These are phyloP conservation scores for Kuraishia molischiana DNA, from an alignment of 805 yeast genomes.

Conservation along the genomic window DNA sequence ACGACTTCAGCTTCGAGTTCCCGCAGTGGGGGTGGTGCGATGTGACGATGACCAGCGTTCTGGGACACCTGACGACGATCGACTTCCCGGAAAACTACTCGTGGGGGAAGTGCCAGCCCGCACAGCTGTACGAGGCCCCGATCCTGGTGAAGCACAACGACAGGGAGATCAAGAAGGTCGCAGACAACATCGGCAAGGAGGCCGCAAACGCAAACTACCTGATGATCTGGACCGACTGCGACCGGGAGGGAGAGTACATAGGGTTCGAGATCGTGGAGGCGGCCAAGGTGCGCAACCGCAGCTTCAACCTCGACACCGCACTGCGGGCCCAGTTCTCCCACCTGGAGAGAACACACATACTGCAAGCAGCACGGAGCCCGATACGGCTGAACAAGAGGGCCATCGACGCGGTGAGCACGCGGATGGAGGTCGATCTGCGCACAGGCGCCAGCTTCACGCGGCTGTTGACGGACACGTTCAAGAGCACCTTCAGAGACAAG, in stretches of 20 bases:
- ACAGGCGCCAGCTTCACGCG: slow-evolving; percentile 89
- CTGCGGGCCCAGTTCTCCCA: slow-evolving; percentile 85
- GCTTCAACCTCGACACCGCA: slow-evolving; percentile 35
- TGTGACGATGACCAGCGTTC: slow-evolving; percentile 86
- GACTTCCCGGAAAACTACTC: slow-evolving; percentile 55
- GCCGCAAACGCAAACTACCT: slow-evolving; percentile 50
- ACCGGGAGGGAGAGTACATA: slow-evolving; percentile 90
- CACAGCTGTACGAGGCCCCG: slow-evolving; percentile 65
- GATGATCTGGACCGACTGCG: slow-evolving; percentile 99
- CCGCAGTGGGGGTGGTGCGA: slow-evolving; percentile 53
- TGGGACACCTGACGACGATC: slow-evolving; percentile 69
- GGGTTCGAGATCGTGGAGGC: slow-evolving; percentile 74
- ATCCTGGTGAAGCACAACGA: slow-evolving; percentile 26
- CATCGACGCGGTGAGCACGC: slow-evolving; percentile 75
- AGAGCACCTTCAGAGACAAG: slow-evolving; percentile 17
- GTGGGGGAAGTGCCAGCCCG: slow-evolving; percentile 62
- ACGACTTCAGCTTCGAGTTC: slow-evolving; percentile 63
- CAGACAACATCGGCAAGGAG: slow-evolving; percentile 57
- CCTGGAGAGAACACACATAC: slow-evolving; percentile 64
- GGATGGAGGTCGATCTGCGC: slow-evolving; percentile 81
- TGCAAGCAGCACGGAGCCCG: slow-evolving; percentile 68
- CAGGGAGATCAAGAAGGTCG: slow-evolving; percentile 32
- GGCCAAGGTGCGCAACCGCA: slow-evolving; percentile 44
- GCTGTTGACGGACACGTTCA: slow-evolving; percentile 49
- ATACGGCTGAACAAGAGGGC: slow-evolving; percentile 50